phyloP scores from a whole-genome alignment of 106 monocot species.

The Chionographis japonica region DNA sequence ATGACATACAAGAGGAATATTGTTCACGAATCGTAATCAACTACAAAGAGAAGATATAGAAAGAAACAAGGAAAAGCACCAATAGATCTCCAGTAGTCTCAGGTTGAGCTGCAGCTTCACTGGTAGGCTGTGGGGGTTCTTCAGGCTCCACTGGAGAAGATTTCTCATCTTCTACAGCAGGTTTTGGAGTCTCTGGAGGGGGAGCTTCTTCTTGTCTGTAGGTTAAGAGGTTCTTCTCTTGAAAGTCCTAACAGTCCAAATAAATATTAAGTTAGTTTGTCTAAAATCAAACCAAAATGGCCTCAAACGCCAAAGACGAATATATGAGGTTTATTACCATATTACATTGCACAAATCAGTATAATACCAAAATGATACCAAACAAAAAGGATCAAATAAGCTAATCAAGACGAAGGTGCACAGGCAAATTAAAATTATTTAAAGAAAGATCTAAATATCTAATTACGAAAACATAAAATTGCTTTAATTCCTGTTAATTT shows the following conservation, averaged over 20 bases:
- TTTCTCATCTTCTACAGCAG: slow-evolving; percentile 23
- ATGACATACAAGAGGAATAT: slow-evolving; percentile 1
- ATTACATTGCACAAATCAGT: no score
- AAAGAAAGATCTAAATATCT: no score
- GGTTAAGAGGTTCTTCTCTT: slow-evolving; percentile 37
- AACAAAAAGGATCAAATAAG: no score
- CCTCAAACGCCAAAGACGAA: no score
- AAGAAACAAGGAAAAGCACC: slow-evolving; percentile 18
- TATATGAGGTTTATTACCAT: no score
- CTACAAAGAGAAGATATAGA: background rate
- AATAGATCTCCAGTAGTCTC: slow-evolving; percentile 44
- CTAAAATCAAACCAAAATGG: background rate
- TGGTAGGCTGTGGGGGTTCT: slow-evolving; percentile 21
- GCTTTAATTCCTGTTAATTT: no score
- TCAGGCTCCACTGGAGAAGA: slow-evolving; percentile 11
- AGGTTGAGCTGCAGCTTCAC: slow-evolving; percentile 25
- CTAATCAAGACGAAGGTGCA: no score
- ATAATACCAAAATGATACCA: no score
- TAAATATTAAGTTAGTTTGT: background rate
- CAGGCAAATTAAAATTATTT: no score
- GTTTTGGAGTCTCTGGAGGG: slow-evolving; percentile 29
- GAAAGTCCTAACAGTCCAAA: slow-evolving; percentile 31
- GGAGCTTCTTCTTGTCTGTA: slow-evolving; percentile 51
- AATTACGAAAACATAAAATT: no score
- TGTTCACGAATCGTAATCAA: background rate